Conservation (phyloP, 169 alveolate genomes). For the Babesia ovata region DNA sequence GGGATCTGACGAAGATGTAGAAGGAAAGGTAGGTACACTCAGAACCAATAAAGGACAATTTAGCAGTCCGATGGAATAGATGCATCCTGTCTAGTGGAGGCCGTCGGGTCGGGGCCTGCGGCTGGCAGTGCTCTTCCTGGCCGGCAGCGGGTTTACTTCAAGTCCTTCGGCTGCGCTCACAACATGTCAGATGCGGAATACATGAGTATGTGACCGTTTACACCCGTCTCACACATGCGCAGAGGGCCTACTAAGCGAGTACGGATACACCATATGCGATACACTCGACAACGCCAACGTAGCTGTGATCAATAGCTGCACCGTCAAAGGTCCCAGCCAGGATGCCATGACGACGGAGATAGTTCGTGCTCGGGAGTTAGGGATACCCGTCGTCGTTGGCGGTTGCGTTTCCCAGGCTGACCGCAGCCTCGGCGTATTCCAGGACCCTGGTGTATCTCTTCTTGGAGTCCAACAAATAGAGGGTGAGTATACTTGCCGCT, state of each 20-base stretch:
- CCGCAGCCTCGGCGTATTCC: conserved; percentile 55
- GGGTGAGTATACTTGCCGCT: not conserved
- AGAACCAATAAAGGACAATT: not conserved
- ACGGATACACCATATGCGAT: conserved; percentile 92
- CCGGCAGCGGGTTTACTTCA: conserved; percentile 85
- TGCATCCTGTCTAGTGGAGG: conserved; percentile 14
- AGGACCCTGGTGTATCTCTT: conserved; percentile 70
- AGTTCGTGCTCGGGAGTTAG: conserved; percentile 59
- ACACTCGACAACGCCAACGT: conserved; percentile 89
- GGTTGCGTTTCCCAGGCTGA: conserved; percentile 98
- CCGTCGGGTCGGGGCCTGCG: conserved; percentile 7
- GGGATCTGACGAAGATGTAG: not conserved
- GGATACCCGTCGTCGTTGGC: conserved; percentile 84
- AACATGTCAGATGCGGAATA: conserved; percentile 96
- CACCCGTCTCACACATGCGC: not conserved
- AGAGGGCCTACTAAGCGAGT: conserved; percentile 84
- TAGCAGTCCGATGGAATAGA: conserved; percentile 9
- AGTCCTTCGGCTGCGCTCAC: conserved; percentile 99
- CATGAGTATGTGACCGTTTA: conserved; percentile 82
- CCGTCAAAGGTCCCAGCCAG: conserved; percentile 98
- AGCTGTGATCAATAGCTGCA: conserved; percentile 94
- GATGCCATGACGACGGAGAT: conserved; percentile 87
- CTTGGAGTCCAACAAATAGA: conserved; percentile 81
- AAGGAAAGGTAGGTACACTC: not conserved
- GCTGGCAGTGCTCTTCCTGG: conserved; percentile 78